Percentiles rank a stretch among this genome's conserved stretches.
These are phyloP conservation scores for Myochromella boudieri DNA, from an alignment of 768 basidiomycete species.

Conservation along the genomic window DNA sequence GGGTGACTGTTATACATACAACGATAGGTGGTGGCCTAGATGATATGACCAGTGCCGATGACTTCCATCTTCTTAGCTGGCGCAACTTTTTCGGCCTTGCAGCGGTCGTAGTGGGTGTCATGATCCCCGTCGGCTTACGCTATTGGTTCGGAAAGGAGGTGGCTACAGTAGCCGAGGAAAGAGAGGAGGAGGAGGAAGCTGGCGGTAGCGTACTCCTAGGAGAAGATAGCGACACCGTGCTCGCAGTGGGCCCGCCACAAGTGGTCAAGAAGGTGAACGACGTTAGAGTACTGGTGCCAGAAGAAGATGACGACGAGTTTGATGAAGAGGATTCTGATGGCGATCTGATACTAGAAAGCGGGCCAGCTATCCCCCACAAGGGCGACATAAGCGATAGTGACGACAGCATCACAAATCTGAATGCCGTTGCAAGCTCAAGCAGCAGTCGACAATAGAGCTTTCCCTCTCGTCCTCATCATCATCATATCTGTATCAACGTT, in stretches of 20 bases:
- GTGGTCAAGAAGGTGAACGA: constrained; percentile 40
- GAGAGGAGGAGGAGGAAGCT: constrained; percentile 26
- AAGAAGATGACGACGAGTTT: constrained; percentile 36
- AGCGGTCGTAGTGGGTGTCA: constrained; percentile 86
- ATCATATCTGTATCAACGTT: not conserved
- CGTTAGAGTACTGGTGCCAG: constrained; percentile 23
- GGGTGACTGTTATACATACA: constrained; percentile 91
- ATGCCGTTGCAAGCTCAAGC: constrained; percentile 18
- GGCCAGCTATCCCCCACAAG: constrained; percentile 47
- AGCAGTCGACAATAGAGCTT: constrained; percentile 11
- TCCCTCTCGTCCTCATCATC: not conserved
- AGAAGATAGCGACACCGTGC: constrained; percentile 44
- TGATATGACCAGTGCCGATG: constrained; percentile 90
- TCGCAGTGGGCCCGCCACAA: constrained; percentile 57
- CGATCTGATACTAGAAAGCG: constrained; percentile 75
- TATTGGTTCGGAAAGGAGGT: constrained; percentile 77
- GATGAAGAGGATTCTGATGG: constrained; percentile 54
- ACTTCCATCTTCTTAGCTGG: constrained; percentile 93
- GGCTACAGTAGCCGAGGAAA: constrained; percentile 36
- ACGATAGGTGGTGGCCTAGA: constrained; percentile 93
- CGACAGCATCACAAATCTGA: constrained; percentile 6
- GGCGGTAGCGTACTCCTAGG: constrained; percentile 21
- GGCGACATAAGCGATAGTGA: constrained; percentile 17
- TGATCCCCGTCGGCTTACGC: constrained; percentile 88
- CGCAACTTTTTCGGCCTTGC: constrained; percentile 84